phyloP scores from a whole-genome alignment of 352 stramenopile species.

The Globisporangium cylindrosporum region DNA sequence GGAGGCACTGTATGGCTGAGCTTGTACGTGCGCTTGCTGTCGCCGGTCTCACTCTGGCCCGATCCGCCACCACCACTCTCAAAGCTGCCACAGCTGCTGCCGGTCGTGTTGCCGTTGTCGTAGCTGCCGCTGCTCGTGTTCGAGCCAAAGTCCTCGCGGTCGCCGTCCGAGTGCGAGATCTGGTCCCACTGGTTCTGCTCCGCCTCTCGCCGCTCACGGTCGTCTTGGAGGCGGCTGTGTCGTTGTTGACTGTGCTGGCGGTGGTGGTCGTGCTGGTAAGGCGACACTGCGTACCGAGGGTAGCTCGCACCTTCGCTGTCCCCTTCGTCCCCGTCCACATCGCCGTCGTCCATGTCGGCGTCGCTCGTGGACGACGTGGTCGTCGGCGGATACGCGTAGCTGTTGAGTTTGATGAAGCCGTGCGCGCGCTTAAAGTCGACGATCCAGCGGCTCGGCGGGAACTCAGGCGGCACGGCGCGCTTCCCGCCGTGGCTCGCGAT shows the following conservation, averaged over 20 bases:
- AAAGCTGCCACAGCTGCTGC: conserved; percentile 22
- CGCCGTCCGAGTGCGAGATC: conserved; percentile 19
- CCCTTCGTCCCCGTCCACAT: conserved; percentile 19
- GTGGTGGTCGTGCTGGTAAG: conserved; percentile 12
- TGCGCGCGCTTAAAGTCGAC: conserved; percentile 46
- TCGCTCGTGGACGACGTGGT: conserved; percentile 13
- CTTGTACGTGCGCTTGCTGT: conserved; percentile 38
- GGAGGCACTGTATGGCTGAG: conserved; percentile 54
- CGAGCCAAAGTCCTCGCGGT: conserved; percentile 19
- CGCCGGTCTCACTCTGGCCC: conserved; percentile 2
- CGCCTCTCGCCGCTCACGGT: not conserved
- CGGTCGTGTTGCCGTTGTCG: conserved; percentile 20
- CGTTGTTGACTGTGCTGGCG: conserved; percentile 15
- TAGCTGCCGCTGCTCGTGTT: conserved; percentile 18
- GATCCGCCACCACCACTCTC: conserved; percentile 14
- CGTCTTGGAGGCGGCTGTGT: conserved; percentile 10
- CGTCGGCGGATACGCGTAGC: conserved; percentile 23
- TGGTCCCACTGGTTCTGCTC: conserved; percentile 7
- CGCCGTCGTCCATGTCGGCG: conserved; percentile 25
- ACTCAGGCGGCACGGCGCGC: conserved; percentile 35
- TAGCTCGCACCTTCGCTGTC: conserved; percentile 31
- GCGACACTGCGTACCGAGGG: conserved; percentile 20
- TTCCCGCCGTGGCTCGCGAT: conserved; percentile 38
- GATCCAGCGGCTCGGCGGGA: conserved; percentile 47
- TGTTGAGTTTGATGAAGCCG: conserved; percentile 36